Evolutionary conservation across 2,329 filamentous ascomycete genomes (phyloP), one percentile per base, ranked within the genome.

Genomic region (Metarhizium guizhouense): DNA sequence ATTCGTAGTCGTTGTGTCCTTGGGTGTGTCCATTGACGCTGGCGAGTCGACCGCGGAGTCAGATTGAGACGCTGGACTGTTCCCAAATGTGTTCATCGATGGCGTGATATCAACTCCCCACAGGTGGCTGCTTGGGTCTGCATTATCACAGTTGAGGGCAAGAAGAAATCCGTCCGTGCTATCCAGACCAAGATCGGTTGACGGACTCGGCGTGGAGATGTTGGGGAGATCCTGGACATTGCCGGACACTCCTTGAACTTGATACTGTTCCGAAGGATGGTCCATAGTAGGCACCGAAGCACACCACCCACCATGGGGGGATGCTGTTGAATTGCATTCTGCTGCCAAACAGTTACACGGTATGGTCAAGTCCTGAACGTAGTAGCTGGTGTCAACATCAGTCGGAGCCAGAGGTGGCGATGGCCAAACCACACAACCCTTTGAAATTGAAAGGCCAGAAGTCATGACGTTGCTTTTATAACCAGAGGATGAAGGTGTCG

Each of bases 391-490:
- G 8, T 56, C 51, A 38, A 56, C 25, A 8, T 54, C 52, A 34
- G 30, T 47, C 13, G 56, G 34, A 16, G n/a, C 50, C 45, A 55
- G n/a, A 11, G 70, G 72, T 34, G 74, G 71, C 30, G 71, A 74
- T 40, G 68, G 65, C 66, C 70, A 72, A 51, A 59, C 56, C 47
- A 61, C 63, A 53, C 29, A 47, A 14, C 51, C 36, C 34, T 64
- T 58, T 52, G 55, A 58, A 56, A 58, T 63, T 36, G 55, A 47
- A 32, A 58, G 53, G 38, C 52, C 32, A 5, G 55, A 36, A 18
- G 54, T 32, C 53, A 57, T 51, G 52, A 38, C 36, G 53, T 34
- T 54, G 47, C 34, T 56, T 54, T 40, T 54, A 58, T 58, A 56
- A 50, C 30, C 6, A 58, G 54, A 65, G 65, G 60, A 68, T 68